Percentiles rank a stretch among this genome's conserved stretches.
Conservation (phyloP, 2,329 filamentous ascomycete genomes). For the Hawksworthiomyces lignivorus region DNA sequence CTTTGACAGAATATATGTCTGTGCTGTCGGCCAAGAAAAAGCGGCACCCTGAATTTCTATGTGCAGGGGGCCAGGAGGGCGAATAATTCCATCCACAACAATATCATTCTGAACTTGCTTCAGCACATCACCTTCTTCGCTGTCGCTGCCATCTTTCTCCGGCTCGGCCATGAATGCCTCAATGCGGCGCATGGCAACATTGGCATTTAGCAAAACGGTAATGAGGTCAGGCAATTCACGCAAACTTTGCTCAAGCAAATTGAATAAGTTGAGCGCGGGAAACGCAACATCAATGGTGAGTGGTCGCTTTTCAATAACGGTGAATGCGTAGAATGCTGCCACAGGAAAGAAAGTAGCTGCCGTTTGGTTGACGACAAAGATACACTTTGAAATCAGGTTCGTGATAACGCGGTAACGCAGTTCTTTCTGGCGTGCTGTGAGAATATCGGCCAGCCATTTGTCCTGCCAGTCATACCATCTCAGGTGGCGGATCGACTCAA, state of each 20-base stretch:
- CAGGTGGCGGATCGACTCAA: conserved; percentile 75
- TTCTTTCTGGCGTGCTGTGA: conserved; percentile 61
- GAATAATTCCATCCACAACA: conserved; percentile 5
- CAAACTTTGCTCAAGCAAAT: conserved; percentile 64
- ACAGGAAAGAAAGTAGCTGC: conserved; percentile 71
- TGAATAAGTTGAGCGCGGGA: conserved; percentile 74
- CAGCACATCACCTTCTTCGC: conserved; percentile 21
- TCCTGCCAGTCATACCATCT: conserved; percentile 79
- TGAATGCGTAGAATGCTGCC: conserved; percentile 75
- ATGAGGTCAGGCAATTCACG: conserved; percentile 69
- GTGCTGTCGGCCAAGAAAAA: conserved; percentile 71
- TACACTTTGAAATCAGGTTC: conserved; percentile 53
- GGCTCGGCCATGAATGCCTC: conserved; percentile 83
- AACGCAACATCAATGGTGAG: conserved; percentile 78
- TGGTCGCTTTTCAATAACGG: conserved; percentile 57
- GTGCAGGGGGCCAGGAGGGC: conserved; percentile 23
- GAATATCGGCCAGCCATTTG: conserved; percentile 62
- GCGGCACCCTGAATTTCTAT: conserved; percentile 56
- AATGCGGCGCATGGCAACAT: conserved; percentile 73
- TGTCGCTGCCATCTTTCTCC: conserved; percentile 53
- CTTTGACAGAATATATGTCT: conserved; percentile 41
- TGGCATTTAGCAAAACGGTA: conserved; percentile 70
- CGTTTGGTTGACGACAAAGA: conserved; percentile 62
- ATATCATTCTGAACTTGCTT: conserved; percentile 1
- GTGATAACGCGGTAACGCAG: conserved; percentile 57